Conservation (phyloP, 1,284 basidiomycete genomes). For the Austropuccinia psidii region DNA sequence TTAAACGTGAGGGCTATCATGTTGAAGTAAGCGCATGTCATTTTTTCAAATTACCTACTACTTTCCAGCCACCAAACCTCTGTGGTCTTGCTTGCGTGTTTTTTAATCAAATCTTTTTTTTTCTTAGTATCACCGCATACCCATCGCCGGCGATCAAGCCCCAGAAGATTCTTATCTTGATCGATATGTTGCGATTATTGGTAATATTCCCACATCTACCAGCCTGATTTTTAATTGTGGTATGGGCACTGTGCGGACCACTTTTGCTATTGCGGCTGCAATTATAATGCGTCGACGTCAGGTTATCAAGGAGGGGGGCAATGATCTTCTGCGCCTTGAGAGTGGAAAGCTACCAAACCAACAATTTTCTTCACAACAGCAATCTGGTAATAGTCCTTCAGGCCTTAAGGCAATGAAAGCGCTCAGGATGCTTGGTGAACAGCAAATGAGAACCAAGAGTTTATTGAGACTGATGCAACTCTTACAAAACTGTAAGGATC, state of each 20-base stretch:
- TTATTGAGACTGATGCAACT: conserved; percentile 43
- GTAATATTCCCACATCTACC: conserved; percentile 65
- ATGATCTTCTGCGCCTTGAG: conserved; percentile 66
- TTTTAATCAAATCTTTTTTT: conserved; percentile 9
- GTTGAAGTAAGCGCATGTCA: conserved; percentile 59
- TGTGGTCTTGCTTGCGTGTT: conserved; percentile 59
- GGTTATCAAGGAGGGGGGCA: conserved; percentile 64
- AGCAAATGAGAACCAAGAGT: conserved; percentile 40
- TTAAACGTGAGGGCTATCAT: conserved; percentile 77
- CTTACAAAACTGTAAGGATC: conserved; percentile 43
- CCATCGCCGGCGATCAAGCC: conserved; percentile 68
- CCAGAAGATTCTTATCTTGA: conserved; percentile 82
- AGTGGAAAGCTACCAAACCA: conserved; percentile 50
- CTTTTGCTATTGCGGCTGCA: conserved; percentile 94
- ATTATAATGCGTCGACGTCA: conserved; percentile 80
- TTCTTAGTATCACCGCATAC: conserved; percentile 58
- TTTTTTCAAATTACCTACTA: not conserved
- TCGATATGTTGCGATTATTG: conserved; percentile 77
- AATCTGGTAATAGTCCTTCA: not conserved
- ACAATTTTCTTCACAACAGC: not conserved
- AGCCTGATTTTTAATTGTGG: conserved; percentile 93
- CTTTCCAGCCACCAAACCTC: conserved; percentile 4
- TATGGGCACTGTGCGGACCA: conserved; percentile 91
- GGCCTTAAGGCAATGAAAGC: conserved; percentile 37
- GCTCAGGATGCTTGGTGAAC: conserved; percentile 39